phyloP scores from a whole-genome alignment of 768 basidiomycete species.

The Mrakia blollopis region DNA sequence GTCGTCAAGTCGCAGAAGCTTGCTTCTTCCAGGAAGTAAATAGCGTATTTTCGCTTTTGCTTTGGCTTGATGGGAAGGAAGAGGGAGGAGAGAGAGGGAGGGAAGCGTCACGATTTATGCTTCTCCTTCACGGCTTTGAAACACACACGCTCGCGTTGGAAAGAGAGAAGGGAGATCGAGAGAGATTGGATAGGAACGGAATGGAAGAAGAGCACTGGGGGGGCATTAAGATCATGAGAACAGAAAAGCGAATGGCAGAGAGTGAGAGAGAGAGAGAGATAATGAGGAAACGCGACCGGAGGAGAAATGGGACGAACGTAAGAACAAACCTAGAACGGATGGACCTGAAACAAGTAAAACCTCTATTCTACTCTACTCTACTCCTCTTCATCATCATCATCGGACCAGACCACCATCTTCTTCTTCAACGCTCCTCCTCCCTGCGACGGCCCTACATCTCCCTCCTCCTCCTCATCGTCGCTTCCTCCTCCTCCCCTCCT shows the following conservation, averaged over 20 bases:
- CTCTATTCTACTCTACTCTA: neutral
- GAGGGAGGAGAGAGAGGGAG: neutral
- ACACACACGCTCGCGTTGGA: neutral
- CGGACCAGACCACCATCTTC: conserved; percentile 1
- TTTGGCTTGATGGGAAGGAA: neutral
- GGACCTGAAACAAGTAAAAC: neutral
- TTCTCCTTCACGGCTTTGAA: neutral
- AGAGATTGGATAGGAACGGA: too few relatives aligned
- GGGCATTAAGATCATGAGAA: neutral
- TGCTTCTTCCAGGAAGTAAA: conserved; percentile 23
- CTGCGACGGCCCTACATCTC: neutral
- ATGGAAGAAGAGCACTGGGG: neutral
- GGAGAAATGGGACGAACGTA: neutral
- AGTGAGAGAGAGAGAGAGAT: neutral
- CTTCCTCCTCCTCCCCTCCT: neutral
- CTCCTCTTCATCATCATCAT: conserved; percentile 1
- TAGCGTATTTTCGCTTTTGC: neutral
- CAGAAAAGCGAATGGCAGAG: too few relatives aligned
- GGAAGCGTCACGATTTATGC: neutral
- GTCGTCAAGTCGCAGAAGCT: conserved; percentile 82
- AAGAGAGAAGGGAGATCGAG: neutral
- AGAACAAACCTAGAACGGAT: neutral
- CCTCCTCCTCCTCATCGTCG: neutral
- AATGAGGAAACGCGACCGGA: neutral
- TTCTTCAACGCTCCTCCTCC: conserved; percentile 9